Evolutionary conservation across 164 flowering plant species (phyloP).

Genomic region (Berberis thunbergii): DNA sequence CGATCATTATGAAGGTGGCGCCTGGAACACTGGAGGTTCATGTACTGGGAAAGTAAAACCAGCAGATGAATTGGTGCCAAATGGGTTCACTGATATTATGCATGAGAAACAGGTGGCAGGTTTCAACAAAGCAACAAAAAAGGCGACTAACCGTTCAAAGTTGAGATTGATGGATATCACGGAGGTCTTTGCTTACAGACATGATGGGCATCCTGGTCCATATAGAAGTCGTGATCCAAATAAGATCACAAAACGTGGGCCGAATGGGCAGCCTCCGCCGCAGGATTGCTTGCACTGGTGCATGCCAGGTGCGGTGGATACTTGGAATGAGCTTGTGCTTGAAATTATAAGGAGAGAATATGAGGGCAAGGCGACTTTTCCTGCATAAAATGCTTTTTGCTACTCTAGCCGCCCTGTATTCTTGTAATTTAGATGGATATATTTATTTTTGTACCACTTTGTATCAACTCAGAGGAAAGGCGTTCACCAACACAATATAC

Average conservation of each 20-base stretch:
- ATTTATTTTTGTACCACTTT: not conserved
- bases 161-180: constrained; percentile 84
- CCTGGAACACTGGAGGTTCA: constrained; percentile 97
- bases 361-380: constrained; percentile 18
- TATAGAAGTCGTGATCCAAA: constrained; percentile 80
- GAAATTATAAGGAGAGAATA: constrained; percentile 66
- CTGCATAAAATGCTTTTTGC: constrained; percentile 14
- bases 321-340: constrained; percentile 88
- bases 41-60: constrained; percentile 86
- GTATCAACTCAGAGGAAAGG: no score
- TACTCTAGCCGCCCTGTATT: not conserved
- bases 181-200: constrained; percentile 56
- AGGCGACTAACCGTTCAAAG: constrained; percentile 39
- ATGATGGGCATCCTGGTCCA: constrained; percentile 97
- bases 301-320: constrained; percentile 98
- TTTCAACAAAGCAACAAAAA: constrained; percentile 49
- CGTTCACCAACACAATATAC: no score
- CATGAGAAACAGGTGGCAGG: constrained; percentile 71
- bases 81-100: constrained; percentile 75
- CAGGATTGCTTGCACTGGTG: constrained; percentile 99
- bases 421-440: constrained; percentile 2
- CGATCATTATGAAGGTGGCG: constrained; percentile 93
- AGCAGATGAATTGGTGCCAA: constrained; percentile 49
- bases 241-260: constrained; percentile 73
- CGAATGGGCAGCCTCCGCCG: constrained; percentile 85